Conservation (phyloP, 139 green algal species). For the Raphidocelis subcapitata region DNA sequence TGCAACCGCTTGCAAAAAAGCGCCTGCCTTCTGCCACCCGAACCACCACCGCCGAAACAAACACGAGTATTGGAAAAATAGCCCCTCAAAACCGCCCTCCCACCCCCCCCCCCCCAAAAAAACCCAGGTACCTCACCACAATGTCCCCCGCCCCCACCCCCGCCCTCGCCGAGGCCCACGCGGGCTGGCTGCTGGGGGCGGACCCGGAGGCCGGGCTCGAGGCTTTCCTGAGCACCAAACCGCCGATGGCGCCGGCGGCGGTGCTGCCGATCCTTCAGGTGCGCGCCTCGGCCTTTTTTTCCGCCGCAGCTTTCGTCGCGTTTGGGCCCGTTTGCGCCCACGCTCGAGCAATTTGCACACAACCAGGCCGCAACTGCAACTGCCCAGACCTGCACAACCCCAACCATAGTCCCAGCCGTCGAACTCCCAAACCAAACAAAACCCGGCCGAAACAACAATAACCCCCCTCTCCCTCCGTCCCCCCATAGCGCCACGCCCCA, state of each 20-base stretch:
- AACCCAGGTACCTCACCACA: constrained; percentile 21
- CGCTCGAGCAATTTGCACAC: too few species aligned
- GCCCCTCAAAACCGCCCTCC: too few species aligned
- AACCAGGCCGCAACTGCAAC: background rate
- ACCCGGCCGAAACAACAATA: background rate
- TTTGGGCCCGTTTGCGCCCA: too few species aligned
- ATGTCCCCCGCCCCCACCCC: constrained; percentile 13
- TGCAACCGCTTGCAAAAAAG: too few species aligned
- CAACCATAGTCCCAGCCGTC: too few species aligned
- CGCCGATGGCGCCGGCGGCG: constrained; percentile 50
- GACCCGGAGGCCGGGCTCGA: constrained; percentile 83
- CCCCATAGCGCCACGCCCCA: constrained; percentile 26
- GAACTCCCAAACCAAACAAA: background rate
- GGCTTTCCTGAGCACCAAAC: constrained; percentile 63
- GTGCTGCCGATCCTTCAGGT: constrained; percentile 66
- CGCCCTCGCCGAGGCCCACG: constrained; percentile 39
- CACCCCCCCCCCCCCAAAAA: too few species aligned
- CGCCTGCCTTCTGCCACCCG: too few species aligned
- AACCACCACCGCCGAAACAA: too few species aligned
- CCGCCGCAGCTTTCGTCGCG: background rate
- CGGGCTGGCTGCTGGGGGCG: constrained; percentile 72
- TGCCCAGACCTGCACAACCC: background rate
- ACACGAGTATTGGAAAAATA: too few species aligned
- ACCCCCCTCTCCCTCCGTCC: background rate
- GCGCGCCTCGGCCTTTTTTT: background rate